These are phyloP conservation scores for Puccinia brachypodii DNA, from an alignment of 1,284 basidiomycete genomes.

Conservation along the genomic window DNA sequence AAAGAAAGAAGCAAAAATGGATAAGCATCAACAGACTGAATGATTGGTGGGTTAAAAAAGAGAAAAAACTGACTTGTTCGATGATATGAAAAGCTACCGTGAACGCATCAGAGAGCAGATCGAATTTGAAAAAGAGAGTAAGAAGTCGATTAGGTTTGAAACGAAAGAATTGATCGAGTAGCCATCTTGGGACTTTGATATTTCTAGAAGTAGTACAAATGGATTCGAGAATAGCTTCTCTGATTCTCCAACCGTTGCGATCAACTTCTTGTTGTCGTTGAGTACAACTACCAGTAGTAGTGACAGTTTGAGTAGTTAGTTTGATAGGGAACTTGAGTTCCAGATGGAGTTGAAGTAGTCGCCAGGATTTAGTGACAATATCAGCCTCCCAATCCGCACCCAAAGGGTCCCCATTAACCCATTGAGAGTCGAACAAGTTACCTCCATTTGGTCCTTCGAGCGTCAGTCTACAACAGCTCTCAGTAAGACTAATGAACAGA, in stretches of 20 bases:
- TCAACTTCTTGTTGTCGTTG: background rate
- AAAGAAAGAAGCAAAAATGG: background rate
- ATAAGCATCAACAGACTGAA: background rate
- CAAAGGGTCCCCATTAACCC: constrained; percentile 25
- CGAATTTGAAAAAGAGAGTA: constrained; percentile 71
- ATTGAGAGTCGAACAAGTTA: constrained; percentile 13
- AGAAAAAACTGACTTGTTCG: constrained; percentile 64
- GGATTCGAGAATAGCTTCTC: constrained; percentile 66
- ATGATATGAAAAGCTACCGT: constrained; percentile 70
- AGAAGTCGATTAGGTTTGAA: constrained; percentile 76
- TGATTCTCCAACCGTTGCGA: background rate
- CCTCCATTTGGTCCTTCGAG: background rate
- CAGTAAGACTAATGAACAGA: constrained; percentile 65
- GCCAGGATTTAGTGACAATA: constrained; percentile 22
- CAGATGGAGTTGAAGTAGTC: constrained; percentile 27
- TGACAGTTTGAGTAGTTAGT: background rate
- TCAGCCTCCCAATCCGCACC: constrained; percentile 11
- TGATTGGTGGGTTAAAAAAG: background rate
- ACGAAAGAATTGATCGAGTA: constrained; percentile 66
- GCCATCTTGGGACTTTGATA: constrained; percentile 74
- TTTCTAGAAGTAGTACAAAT: constrained; percentile 67
- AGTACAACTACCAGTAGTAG: too few species aligned
- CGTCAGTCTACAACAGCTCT: constrained; percentile 38
- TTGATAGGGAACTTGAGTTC: constrained; percentile 8
- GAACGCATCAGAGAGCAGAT: constrained; percentile 74